Evolutionary conservation across 352 stramenopile genomes (phyloP), one percentile per base, ranked within the genome.

Genomic region (Phytophthora hibernalis): DNA sequence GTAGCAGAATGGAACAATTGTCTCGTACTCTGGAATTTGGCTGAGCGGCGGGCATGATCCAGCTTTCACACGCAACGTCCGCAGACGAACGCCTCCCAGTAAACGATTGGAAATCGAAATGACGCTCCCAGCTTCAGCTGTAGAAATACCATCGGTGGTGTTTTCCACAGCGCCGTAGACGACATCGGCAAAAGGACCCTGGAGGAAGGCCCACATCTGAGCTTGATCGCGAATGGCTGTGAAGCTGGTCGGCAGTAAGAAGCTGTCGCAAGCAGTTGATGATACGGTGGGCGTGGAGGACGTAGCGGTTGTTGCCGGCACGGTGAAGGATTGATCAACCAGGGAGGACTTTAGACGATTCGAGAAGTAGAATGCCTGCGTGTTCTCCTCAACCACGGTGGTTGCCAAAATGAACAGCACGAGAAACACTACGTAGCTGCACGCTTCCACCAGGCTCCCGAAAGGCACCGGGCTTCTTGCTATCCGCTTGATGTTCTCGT

Each of bases 201-300:
- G 61, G 22, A 93, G 63, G 63, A 90, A 93, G 12, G 74, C 72
- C 77, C 79, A 91, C 40, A 89, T 70, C 20, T 93, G 82, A 0
- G 61, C 59, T 40, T 87, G 72, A 35, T 88, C 80, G 26, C 86
- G 81, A 53, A 93, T 89, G 11, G 54, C 66, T 16, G 52, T 62
- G 56, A 91, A 88, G 30, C 65, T 76, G 50, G 83, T 82, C 26
- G 79, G 78, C 5, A 70, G 33, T 20, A 54, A 48, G 18, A 40
- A 28, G 24, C 3, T 63, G 52, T 38, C 55, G 30, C 45, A 60
- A 49, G 6, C 42, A 40, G n/a, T 43, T 42, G 30, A 43, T 38
- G 24, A 22, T 6, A 35, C 57, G 38, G 40, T 74, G 12, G 65
- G 64, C 26, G 57, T 68, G 2, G 51, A 72, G n/a, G 38, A 58